Evolutionary conservation across 2,329 filamentous ascomycete species (phyloP), one percentile per base, ranked within the genome.

Genomic region (Stemphylium beticola): DNA sequence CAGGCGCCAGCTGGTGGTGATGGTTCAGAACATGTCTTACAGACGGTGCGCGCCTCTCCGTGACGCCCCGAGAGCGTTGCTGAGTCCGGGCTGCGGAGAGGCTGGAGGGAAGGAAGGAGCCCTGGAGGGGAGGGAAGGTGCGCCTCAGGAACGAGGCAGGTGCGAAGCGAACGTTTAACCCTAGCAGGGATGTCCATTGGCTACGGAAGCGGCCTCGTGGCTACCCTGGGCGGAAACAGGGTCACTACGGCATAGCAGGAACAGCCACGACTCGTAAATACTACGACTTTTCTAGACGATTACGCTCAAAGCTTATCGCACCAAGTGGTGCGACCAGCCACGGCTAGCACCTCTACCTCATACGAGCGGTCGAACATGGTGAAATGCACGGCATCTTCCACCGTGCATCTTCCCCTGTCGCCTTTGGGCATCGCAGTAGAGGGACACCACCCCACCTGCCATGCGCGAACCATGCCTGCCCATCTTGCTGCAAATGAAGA

Each of bases 111-210:
- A 15, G 18, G 29, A 17, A 41, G 40, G n/a, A n/a, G n/a, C n/a
- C n/a, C n/a, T n/a, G n/a, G n/a, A n/a, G n/a, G n/a, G n/a, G 36
- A 36, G 39, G 45, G 43, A 36, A 45, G 46, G 43, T 39, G 37
- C 44, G 50, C 55, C 50, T 58, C 45, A 55, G 55, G 58, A 49
- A 60, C 58, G 34, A 41, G 49, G 51, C 51, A 56, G 50, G 36
- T 14, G 52, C 52, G 54, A 58, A 53, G 55, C 58, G 55, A 61
- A 61, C 58, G 58, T 61, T 61, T 44, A 38, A 41, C 12, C 24
- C 14, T 34, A 33, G 39, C 57, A 37, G 42, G 53, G 53, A 41
- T 33, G 4, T 10, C 39, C 11, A 57, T 60, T 60, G 57, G 54
- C 36, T 36, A 51, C 54, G 54, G 50, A 57, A 46, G 31, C 53